Percentiles rank a stretch among this genome's conserved stretches.
phyloP scores from a whole-genome alignment of 106 monocot species.

The Amphibolis antarctica region DNA sequence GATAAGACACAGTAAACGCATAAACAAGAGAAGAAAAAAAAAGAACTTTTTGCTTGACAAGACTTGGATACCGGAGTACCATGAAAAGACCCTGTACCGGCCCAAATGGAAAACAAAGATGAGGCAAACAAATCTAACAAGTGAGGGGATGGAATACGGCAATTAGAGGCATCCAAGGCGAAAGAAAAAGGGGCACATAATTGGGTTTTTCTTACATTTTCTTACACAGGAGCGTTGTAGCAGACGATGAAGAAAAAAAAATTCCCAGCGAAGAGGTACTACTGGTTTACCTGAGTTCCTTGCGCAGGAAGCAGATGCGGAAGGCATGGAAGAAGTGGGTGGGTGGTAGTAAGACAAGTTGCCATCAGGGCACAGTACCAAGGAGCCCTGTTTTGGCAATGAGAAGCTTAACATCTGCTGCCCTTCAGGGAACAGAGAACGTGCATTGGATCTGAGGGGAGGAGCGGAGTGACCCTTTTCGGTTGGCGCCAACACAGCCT shows the following conservation, averaged over 20 bases:
- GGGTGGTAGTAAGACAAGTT: conserved; percentile 24
- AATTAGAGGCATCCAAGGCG: not conserved
- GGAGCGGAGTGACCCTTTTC: no score
- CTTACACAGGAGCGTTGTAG: no score
- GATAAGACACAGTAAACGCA: not conserved
- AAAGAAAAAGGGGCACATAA: no score
- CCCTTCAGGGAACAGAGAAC: conserved; percentile 30
- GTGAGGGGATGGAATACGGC: not conserved
- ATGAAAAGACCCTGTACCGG: conserved; percentile 17
- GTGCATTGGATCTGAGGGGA: conserved; percentile 23
- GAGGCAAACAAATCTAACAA: not conserved
- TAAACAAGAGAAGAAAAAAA: conserved; percentile 12
- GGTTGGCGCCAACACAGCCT: conserved; percentile 8
- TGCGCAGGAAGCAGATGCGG: conserved; percentile 6
- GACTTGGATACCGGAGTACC: conserved; percentile 8
- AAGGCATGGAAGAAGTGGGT: conserved; percentile 6
- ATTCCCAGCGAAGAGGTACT: no score
- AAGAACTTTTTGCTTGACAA: conserved; percentile 29
- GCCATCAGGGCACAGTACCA: conserved; percentile 23
- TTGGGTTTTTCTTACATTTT: no score
- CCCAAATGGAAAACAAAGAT: not conserved
- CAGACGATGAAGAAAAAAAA: no score
- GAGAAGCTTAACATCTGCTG: conserved; percentile 90
- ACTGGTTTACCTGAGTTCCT: conserved; percentile 31
- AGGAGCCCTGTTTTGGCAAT: conserved; percentile 19